Evolutionary conservation across 768 basidiomycete genomes (phyloP), one percentile per base, ranked within the genome.

Genomic region (Phaffia tasmanica): DNA sequence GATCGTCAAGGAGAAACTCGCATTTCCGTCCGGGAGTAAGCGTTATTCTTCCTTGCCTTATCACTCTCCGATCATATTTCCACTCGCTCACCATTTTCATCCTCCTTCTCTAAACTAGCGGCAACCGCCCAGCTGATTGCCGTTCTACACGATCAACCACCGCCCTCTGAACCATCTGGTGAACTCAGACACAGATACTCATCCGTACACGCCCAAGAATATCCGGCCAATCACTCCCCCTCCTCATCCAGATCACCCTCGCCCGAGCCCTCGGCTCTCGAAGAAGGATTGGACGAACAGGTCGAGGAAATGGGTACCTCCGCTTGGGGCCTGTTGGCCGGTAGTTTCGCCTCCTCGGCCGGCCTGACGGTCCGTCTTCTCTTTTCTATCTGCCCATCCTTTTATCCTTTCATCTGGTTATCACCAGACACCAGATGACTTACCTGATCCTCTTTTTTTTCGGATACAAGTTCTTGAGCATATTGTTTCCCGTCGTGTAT

Each of bases 61-160:
- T 5, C 57, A 27, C 62, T 14, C 46, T 18, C 3, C 60, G 27
- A n/a, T 23, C 49, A n/a, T 61, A 23, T 21, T 11, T 4, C 1
- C 23, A 29, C 15, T 25, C 16, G 6, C 29, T 23, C 35, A 14
- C 21, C 16, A n/a, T 56, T 49, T 48, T 23, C 16, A 19, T 29
- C 27, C 35, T 5, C 11, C 35, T 11, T 42, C 35, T 11, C 11
- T 11, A 42, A 42, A 42, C 16, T 58, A 76, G 74, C 93, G 19
- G 93, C 93, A 0, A 98, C 94, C 1, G 93, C 93, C 5, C 93
- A 95, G 70, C 80, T 98, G 15, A 90, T 98, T 57, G 86, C 90
- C 2, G 88, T 95, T 16, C 80, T 98, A 18, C 91, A 97, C 72
- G 78, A 83, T 67, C 76, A 86, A 47, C 87, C 87, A 0, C 83